Evolutionary conservation across 1,284 basidiomycete species (phyloP).

Genomic region (Ceratobasidium sp.): DNA sequence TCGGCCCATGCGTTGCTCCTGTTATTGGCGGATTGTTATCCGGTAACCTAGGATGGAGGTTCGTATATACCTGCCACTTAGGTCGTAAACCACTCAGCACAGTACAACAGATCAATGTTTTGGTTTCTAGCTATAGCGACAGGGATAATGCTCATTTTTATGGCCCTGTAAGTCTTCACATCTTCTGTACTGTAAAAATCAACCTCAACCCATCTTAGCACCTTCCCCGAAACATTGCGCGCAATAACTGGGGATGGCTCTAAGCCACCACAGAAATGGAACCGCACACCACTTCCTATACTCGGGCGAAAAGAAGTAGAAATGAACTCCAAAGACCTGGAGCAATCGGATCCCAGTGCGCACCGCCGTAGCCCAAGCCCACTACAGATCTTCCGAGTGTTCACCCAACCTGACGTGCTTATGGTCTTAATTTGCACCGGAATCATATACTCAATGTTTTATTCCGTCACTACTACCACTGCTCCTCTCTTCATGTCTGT

Average conservation of each 20-base stretch:
- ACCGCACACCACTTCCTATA: conserved; percentile 56
- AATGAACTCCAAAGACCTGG: conserved; percentile 53
- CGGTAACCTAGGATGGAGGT: conserved; percentile 52
- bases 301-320: conserved; percentile 45
- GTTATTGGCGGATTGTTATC: conserved; percentile 51
- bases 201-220: conserved; percentile 53
- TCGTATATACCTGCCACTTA: not conserved
- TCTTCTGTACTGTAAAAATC: not conserved
- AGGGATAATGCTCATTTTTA: conserved; percentile 65
- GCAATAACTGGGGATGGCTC: conserved; percentile 57
- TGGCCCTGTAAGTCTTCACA: conserved; percentile 65
- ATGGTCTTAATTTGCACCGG: conserved; percentile 73
- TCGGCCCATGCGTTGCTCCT: conserved; percentile 50
- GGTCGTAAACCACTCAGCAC: conserved; percentile 52
- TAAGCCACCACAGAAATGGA: conserved; percentile 50
- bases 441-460: conserved; percentile 71
- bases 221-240: conserved; percentile 75
- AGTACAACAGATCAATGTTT: conserved; percentile 78
- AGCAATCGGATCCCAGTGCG: conserved; percentile 28
- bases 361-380: conserved; percentile 35
- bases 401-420: conserved; percentile 71
- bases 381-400: conserved; percentile 63
- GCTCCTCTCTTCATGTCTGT: conserved; percentile 70
- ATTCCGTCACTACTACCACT: conserved; percentile 73
- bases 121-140: conserved; percentile 80